phyloP scores from a whole-genome alignment of 129 eudicot species.

The Saposhnikovia divaricata region DNA sequence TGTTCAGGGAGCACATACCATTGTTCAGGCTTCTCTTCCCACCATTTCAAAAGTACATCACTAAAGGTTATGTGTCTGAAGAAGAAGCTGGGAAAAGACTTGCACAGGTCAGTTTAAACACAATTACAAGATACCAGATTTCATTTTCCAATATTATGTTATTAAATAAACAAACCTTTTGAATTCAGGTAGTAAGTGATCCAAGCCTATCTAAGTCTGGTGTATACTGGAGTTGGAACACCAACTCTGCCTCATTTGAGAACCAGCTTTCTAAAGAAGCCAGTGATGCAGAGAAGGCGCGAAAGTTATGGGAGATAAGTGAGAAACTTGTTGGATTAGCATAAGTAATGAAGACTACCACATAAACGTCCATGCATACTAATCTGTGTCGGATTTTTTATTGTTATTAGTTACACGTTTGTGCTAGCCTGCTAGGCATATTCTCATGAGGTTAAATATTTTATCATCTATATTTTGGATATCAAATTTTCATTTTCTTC shows the following conservation, averaged over 20 bases:
- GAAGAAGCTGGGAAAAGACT: conserved; percentile 88
- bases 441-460: background rate
- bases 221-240: conserved; percentile 99
- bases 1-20: conserved; percentile 72
- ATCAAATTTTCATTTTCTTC: background rate
- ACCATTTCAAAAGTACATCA: conserved; percentile 88
- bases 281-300: conserved; percentile 84
- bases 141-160: background rate
- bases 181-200: conserved; percentile 65
- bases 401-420: background rate
- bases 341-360: conserved; percentile 9
- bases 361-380: background rate
- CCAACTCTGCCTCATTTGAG: conserved; percentile 77
- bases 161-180: background rate
- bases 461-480: background rate
- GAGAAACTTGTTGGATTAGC: conserved; percentile 94
- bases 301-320: conserved; percentile 87
- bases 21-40: conserved; percentile 80
- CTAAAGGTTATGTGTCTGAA: conserved; percentile 93
- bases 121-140: background rate
- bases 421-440: background rate
- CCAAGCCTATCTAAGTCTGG: conserved; percentile 83
- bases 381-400: background rate
- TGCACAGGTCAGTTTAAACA: conserved; percentile 53
- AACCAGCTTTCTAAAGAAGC: conserved; percentile 95